These are phyloP conservation scores for Cucumis sativus DNA, from an alignment of 306 rosid genomes.

Conservation along the genomic window DNA sequence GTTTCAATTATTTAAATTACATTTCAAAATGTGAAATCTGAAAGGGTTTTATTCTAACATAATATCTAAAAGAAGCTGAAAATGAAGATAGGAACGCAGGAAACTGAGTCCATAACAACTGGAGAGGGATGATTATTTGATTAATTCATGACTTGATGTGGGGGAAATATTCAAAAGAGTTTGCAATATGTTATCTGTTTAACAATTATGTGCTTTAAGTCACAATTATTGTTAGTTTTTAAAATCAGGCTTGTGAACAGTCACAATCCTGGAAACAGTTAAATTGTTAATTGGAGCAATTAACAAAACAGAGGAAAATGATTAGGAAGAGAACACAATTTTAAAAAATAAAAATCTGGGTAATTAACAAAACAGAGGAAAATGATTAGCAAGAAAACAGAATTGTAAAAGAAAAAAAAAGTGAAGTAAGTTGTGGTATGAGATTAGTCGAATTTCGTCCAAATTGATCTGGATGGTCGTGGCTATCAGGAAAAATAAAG, in stretches of 20 bases:
- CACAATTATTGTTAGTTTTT: neutral
- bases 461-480: too few species aligned
- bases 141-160: neutral
- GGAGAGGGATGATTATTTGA: neutral
- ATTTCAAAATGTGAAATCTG: neutral
- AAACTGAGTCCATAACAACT: neutral
- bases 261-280: neutral
- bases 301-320: neutral
- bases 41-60: neutral
- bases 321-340: neutral
- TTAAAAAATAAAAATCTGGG: too few species aligned
- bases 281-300: neutral
- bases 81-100: neutral
- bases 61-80: neutral
- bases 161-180: neutral
- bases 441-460: too few species aligned
- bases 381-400: too few species aligned
- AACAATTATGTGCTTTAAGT: neutral
- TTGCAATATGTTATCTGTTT: neutral
- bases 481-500: too few species aligned
- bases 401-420: too few species aligned
- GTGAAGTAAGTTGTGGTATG: too few species aligned
- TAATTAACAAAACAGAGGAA: too few species aligned
- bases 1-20: neutral
- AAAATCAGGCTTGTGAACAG: neutral